Percentiles rank a stretch among this genome's conserved stretches.
These are phyloP conservation scores for Alloteropsis semialata DNA, from an alignment of 176 grass and related monocot genomes.

Conservation along the genomic window DNA sequence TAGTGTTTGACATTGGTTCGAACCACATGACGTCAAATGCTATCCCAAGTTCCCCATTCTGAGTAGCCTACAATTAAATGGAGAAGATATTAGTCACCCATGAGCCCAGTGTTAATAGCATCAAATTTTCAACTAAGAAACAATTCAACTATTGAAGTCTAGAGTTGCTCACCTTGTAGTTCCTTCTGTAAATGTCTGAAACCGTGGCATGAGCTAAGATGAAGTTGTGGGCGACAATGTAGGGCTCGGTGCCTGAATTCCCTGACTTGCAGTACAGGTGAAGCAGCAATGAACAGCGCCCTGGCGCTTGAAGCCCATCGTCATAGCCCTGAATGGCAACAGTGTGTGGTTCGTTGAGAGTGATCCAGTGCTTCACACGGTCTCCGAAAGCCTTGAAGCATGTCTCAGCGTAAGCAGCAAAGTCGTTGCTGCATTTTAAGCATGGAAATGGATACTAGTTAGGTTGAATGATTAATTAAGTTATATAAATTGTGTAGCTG, in stretches of 20 bases:
- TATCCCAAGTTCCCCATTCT: slow-evolving; percentile 64
- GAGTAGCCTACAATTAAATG: slow-evolving; percentile 48
- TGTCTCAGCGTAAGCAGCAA: slow-evolving; percentile 56
- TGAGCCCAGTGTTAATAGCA: background rate
- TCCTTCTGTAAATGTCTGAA: slow-evolving; percentile 50
- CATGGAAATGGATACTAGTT: background rate
- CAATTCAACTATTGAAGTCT: too few relatives aligned
- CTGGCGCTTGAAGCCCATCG: slow-evolving; percentile 72
- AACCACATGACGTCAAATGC: slow-evolving; percentile 98
- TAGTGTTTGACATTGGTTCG: slow-evolving; percentile 49
- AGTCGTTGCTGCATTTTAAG: slow-evolving; percentile 56
- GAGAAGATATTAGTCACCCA: background rate
- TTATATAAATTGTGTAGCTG: background rate
- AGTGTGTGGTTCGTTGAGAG: slow-evolving; percentile 93
- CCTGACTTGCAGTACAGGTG: slow-evolving; percentile 66
- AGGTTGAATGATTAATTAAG: background rate
- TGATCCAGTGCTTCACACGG: slow-evolving; percentile 88
- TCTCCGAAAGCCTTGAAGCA: slow-evolving; percentile 93
- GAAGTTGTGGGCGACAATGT: slow-evolving; percentile 80
- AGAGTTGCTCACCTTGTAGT: slow-evolving; percentile 52
- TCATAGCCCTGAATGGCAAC: slow-evolving; percentile 93
- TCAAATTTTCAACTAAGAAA: background rate
- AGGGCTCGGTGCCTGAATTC: slow-evolving; percentile 83
- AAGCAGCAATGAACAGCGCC: slow-evolving; percentile 80
- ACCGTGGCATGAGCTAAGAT: slow-evolving; percentile 68